phyloP scores from a whole-genome alignment of 805 yeast genomes.

The Candida boleticola region DNA sequence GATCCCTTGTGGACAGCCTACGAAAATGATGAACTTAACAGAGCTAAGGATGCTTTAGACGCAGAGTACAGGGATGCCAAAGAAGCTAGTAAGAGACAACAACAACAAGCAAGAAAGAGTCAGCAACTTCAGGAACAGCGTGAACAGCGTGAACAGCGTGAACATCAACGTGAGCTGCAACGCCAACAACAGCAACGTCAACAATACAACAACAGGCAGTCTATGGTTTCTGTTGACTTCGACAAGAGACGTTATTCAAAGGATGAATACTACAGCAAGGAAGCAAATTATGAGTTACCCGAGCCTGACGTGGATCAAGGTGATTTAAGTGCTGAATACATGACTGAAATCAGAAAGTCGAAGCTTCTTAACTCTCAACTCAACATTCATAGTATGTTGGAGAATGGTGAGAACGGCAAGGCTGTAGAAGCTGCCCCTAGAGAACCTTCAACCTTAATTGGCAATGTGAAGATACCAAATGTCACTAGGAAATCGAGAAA shows the following conservation, averaged over 20 bases:
- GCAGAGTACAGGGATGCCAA: slow-evolving; percentile 28
- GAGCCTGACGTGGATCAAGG: slow-evolving; percentile 33
- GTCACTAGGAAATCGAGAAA: slow-evolving; percentile 67
- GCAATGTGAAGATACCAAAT: slow-evolving; percentile 66
- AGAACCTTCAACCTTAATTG: slow-evolving; percentile 49
- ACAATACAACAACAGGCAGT: slow-evolving; percentile 26
- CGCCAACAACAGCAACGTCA: slow-evolving; percentile 7
- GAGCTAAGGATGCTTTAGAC: slow-evolving; percentile 42
- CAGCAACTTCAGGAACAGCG: slow-evolving; percentile 3
- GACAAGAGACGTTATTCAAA: slow-evolving; percentile 17
- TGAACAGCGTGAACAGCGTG: too few species aligned
- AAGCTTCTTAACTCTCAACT: slow-evolving; percentile 43
- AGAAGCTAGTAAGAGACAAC: slow-evolving; percentile 10
- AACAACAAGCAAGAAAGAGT: slow-evolving; percentile 8
- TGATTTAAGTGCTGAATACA: slow-evolving; percentile 42
- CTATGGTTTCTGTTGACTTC: slow-evolving; percentile 30
- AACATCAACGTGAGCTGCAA: too few species aligned
- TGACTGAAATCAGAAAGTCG: slow-evolving; percentile 44
- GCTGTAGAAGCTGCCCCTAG: slow-evolving; percentile 6
- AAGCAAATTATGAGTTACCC: slow-evolving; percentile 30
- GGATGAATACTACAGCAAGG: slow-evolving; percentile 16
- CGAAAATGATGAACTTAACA: slow-evolving; percentile 45
- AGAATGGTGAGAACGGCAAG: slow-evolving; percentile 13
- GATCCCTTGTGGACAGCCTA: slow-evolving; percentile 57
- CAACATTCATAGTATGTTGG: slow-evolving; percentile 18